Evolutionary conservation across 164 flowering plant genomes (phyloP), one percentile per base, ranked within the genome.

Genomic region (Berberis thunbergii): DNA sequence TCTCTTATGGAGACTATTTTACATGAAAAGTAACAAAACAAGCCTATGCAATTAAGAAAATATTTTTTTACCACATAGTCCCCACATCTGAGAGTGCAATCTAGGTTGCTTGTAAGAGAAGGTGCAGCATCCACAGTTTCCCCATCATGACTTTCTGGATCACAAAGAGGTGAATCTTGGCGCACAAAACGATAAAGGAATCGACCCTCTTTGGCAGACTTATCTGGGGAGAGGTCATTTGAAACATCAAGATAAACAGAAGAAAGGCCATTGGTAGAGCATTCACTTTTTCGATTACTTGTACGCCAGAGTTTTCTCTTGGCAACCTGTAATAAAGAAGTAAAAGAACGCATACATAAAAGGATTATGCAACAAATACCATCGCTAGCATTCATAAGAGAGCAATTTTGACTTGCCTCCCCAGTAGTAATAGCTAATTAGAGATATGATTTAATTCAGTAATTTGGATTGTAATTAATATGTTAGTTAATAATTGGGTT

Each of bases 61-160:
- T 4, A 55, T 39, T 7, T 26, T 26, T 42, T 53, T 87, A 95
- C 99, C 94, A 91, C 97, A 77, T 80, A 76, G 69, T 95, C 99
- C 57, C 99, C 96, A 64, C 68, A 72, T 74, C 69, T 88, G 54
- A 95, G 86, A 7, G 72, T 67, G 74, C 78, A 74, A 67, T 80
- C 80, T 69, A 84, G 65, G 49, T 75, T 70, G 67, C 69, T 70
- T 7, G 46, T 10, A 43, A 70, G 49, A 63, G 83, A 67, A 57
- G 76, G 55, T 10, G 60, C 46, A 63, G 70, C 67, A 70, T 42
- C 62, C 13, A 13, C 7, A 55, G 68, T 53, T 59, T 74, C 80
- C 57, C 63, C 71, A 66, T 62, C 67, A 53, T 69, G 63, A 43
- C n/a, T 49, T 53, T 70, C 59, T 49, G 52, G 6, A 45, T 70